phyloP scores from a whole-genome alignment of 768 basidiomycete genomes.

The Termitomyces sp. region DNA sequence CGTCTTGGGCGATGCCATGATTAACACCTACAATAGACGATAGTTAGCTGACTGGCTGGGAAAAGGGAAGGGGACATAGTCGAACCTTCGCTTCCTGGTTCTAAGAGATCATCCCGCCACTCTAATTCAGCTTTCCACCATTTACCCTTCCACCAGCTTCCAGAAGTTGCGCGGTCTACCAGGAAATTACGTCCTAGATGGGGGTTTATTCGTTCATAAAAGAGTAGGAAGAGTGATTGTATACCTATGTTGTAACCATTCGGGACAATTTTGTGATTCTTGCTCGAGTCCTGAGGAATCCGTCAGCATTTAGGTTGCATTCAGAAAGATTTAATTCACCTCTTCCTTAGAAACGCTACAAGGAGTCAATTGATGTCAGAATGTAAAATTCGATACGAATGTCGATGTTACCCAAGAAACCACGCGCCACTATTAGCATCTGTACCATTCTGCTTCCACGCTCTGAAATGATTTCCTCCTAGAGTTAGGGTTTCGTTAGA shows the following conservation, averaged over 20 bases:
- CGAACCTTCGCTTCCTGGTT: slow-evolving; percentile 63
- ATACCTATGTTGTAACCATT: slow-evolving; percentile 69
- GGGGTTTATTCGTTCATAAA: not conserved
- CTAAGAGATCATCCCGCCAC: slow-evolving; percentile 65
- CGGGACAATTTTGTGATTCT: slow-evolving; percentile 66
- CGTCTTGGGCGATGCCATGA: slow-evolving; percentile 79
- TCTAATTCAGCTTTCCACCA: slow-evolving; percentile 78
- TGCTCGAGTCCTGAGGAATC: slow-evolving; percentile 40
- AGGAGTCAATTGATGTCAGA: not conserved
- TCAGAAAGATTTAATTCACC: slow-evolving; percentile 21
- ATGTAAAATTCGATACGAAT: not conserved
- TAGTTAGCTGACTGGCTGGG: not conserved
- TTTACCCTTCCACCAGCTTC: slow-evolving; percentile 54
- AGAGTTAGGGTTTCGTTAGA: slow-evolving; percentile 1
- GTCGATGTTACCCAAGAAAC: slow-evolving; percentile 64
- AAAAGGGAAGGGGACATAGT: not conserved
- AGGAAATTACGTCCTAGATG: slow-evolving; percentile 65
- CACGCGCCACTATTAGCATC: slow-evolving; percentile 68
- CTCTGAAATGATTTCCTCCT: slow-evolving; percentile 88
- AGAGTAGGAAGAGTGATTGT: not conserved
- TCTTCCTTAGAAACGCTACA: slow-evolving; percentile 69
- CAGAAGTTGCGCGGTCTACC: slow-evolving; percentile 58
- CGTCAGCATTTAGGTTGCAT: not conserved
- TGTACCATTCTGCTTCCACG: slow-evolving; percentile 86
- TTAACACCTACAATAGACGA: slow-evolving; percentile 51